Evolutionary conservation across 2,329 filamentous ascomycete genomes (phyloP).

Genomic region (Lachnellula cervina): DNA sequence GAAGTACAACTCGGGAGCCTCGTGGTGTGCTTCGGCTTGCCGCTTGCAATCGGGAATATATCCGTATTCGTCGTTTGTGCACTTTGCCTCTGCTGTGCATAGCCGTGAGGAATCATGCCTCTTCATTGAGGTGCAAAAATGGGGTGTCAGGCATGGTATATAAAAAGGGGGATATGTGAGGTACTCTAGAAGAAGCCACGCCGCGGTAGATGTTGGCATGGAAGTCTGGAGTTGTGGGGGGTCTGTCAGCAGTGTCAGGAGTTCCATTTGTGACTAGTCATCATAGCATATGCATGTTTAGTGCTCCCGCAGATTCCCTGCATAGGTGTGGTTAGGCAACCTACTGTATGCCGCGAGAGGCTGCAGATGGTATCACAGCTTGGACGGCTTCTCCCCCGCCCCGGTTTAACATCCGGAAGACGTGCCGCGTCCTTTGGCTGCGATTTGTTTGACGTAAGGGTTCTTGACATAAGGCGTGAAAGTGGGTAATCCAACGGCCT

Average conservation of each 20-base stretch:
- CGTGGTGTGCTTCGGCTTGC: background rate
- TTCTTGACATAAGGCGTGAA: no score
- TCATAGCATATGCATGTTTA: no score
- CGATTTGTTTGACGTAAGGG: no score
- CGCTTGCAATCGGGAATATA: background rate
- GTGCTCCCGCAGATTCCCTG: no score
- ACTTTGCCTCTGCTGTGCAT: background rate
- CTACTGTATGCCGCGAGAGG: no score
- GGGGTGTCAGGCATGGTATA: background rate
- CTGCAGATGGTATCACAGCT: no score
- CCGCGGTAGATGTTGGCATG: background rate
- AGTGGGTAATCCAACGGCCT: no score
- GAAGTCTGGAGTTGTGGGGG: background rate
- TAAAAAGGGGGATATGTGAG: background rate
- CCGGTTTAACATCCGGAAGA: no score
- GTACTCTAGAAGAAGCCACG: background rate
- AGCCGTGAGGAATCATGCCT: background rate
- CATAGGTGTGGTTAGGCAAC: no score
- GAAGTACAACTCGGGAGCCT: background rate
- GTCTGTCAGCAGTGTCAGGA: background rate
- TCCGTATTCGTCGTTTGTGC: background rate
- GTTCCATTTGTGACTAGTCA: no score
- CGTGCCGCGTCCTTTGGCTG: no score
- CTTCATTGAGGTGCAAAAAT: background rate
- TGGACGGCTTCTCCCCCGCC: no score